Percentiles rank a stretch among this genome's conserved stretches.
These are phyloP conservation scores for Barbarea vulgaris DNA, from an alignment of 345 rosid species.

Conservation along the genomic window DNA sequence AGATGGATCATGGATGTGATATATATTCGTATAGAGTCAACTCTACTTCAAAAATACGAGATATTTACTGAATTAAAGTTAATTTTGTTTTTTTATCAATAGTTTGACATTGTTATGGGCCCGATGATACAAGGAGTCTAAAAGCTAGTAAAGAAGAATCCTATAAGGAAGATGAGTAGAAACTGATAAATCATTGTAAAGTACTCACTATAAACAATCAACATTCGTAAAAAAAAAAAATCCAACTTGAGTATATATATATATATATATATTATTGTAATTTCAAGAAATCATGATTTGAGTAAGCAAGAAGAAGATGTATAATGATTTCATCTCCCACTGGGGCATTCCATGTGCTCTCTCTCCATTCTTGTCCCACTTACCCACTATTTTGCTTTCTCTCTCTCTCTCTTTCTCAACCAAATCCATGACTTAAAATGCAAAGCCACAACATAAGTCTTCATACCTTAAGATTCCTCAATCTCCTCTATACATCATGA, in stretches of 20 bases:
- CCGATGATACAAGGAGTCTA: not conserved
- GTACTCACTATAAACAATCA: not conserved
- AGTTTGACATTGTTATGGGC: too few relatives aligned
- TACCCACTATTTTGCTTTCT: conserved; percentile 24
- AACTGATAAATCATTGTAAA: not conserved
- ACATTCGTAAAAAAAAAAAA: not conserved
- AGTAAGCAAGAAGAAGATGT: not conserved
- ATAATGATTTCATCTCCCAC: conserved; percentile 24
- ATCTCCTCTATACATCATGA: conserved; percentile 8
- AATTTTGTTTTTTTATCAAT: too few relatives aligned
- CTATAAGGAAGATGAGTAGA: not conserved
- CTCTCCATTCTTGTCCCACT: conserved; percentile 26
- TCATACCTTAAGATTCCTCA: not conserved
- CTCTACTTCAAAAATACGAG: too few relatives aligned
- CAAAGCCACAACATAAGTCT: not conserved
- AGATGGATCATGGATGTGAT: not conserved
- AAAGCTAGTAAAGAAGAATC: not conserved
- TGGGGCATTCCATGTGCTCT: conserved; percentile 30
- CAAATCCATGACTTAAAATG: conserved; percentile 12
- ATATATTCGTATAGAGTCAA: not conserved
- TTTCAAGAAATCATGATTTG: not conserved
- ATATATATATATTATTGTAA: not conserved
- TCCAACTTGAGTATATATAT: not conserved
- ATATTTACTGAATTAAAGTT: too few relatives aligned
- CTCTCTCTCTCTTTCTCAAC: conserved; percentile 9